These are phyloP conservation scores for Ambrosiella beaveri DNA, from an alignment of 2,329 filamentous ascomycete species.

Conservation along the genomic window DNA sequence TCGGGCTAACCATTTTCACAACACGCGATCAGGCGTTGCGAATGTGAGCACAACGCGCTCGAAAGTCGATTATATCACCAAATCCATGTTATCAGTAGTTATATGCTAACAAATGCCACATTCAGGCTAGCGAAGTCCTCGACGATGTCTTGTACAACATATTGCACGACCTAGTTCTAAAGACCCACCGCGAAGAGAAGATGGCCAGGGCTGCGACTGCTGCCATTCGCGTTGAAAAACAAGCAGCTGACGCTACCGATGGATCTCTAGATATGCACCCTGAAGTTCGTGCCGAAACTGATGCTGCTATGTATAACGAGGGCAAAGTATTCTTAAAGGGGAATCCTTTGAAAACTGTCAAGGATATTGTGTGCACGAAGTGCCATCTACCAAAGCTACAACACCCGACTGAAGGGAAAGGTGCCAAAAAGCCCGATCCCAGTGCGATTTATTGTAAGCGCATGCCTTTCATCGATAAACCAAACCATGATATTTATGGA, in stretches of 20 bases:
- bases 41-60: neutral
- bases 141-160: conserved; percentile 63
- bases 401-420: conserved; percentile 54
- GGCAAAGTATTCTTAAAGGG: conserved; percentile 51
- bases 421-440: conserved; percentile 47
- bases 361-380: conserved; percentile 54
- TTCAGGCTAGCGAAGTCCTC: conserved; percentile 46
- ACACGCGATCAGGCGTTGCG: too few species aligned
- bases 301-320: conserved; percentile 53
- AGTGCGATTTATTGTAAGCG: conserved; percentile 60
- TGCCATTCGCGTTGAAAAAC: conserved; percentile 45
- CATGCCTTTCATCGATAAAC: conserved; percentile 58
- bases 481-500: conserved; percentile 65
- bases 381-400: conserved; percentile 60
- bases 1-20: neutral
- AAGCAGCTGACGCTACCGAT: conserved; percentile 38
- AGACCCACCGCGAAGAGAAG: conserved; percentile 65
- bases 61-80: neutral
- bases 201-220: conserved; percentile 49
- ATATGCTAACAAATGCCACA: neutral
- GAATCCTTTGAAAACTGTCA: conserved; percentile 53
- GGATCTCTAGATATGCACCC: conserved; percentile 35
- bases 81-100: neutral
- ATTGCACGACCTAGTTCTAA: conserved; percentile 55
- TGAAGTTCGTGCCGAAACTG: conserved; percentile 43